Evolutionary conservation across 495 filamentous ascomycete genomes (phyloP).

Genomic region (Ramalina intermedia): DNA sequence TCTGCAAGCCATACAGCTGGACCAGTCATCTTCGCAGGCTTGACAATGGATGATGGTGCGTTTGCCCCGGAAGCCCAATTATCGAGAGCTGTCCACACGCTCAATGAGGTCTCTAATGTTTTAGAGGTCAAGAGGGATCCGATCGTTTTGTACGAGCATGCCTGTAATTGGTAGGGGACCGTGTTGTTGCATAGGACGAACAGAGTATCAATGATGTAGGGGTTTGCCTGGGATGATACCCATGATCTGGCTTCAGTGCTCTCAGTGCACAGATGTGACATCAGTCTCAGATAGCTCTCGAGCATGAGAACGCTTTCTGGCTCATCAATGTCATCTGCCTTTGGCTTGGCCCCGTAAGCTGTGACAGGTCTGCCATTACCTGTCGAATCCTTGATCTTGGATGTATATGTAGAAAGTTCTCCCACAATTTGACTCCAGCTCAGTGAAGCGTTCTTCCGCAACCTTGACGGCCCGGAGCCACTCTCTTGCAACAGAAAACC

Average conservation of each 20-base stretch:
- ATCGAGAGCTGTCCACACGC: conserved; percentile 60
- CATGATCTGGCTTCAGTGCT: conserved; percentile 53
- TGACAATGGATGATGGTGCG: conserved; percentile 22
- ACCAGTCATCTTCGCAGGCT: conserved; percentile 23
- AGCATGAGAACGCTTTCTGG: conserved; percentile 85
- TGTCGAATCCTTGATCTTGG: conserved; percentile 51
- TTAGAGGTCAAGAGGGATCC: conserved; percentile 54
- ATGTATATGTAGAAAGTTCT: conserved; percentile 64
- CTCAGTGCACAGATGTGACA: conserved; percentile 58
- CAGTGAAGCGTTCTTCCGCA: conserved; percentile 64
- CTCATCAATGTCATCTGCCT: conserved; percentile 54
- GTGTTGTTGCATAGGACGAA: conserved; percentile 53
- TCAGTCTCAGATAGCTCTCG: conserved; percentile 78
- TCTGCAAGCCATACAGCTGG: conserved; percentile 34
- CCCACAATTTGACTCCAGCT: conserved; percentile 89
- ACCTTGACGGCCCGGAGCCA: conserved; percentile 47
- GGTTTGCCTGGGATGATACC: conserved; percentile 47
- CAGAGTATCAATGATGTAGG: conserved; percentile 49
- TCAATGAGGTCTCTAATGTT: conserved; percentile 38
- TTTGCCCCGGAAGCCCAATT: conserved; percentile 49
- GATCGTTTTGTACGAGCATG: conserved; percentile 57
- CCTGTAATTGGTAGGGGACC: conserved; percentile 59
- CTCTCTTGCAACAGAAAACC: conserved; percentile 81
- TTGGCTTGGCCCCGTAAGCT: conserved; percentile 46
- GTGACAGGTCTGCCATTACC: conserved; percentile 34